Percentiles rank a stretch among this genome's conserved stretches.
Evolutionary conservation across 352 stramenopile genomes (phyloP).

Genomic region (Globisporangium canariense): DNA sequence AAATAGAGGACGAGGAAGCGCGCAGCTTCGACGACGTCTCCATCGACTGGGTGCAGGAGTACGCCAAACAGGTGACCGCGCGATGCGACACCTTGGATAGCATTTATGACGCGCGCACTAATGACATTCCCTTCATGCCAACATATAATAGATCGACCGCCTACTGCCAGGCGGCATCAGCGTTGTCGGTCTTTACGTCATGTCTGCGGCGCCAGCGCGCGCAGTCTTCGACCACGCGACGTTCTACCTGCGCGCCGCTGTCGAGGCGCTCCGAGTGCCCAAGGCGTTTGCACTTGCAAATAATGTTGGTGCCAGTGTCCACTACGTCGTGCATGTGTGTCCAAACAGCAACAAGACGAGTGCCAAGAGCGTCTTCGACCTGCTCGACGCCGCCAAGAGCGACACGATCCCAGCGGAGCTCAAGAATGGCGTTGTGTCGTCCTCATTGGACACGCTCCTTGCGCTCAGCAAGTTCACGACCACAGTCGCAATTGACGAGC

Average conservation of each 20-base stretch:
- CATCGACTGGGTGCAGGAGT: slow-evolving; percentile 60
- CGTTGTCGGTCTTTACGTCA: slow-evolving; percentile 57
- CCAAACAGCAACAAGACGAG: slow-evolving; percentile 19
- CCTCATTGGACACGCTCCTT: slow-evolving; percentile 24
- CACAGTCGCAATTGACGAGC: slow-evolving; percentile 44
- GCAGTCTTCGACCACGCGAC: slow-evolving; percentile 32
- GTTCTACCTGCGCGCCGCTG: slow-evolving; percentile 53
- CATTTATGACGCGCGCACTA: too few species aligned
- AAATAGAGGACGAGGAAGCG: slow-evolving; percentile 26
- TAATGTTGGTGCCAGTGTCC: slow-evolving; percentile 18
- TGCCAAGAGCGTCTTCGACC: slow-evolving; percentile 20
- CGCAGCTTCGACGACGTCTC: slow-evolving; percentile 50
- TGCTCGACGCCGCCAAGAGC: slow-evolving; percentile 40
- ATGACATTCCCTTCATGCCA: background rate
- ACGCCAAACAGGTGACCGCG: slow-evolving; percentile 43
- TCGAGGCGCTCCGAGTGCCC: slow-evolving; percentile 27
- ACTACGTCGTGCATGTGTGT: slow-evolving; percentile 46
- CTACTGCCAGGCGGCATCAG: slow-evolving; percentile 54
- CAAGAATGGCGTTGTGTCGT: slow-evolving; percentile 13
- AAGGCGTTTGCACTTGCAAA: slow-evolving; percentile 11
- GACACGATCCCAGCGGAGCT: slow-evolving; percentile 23
- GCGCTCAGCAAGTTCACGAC: slow-evolving; percentile 33
- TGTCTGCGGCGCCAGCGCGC: slow-evolving; percentile 26
- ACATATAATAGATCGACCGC: slow-evolving; percentile 42
- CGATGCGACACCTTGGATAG: background rate